Conservation (phyloP, 805 yeast species). For the Yarrowia deformans region DNA sequence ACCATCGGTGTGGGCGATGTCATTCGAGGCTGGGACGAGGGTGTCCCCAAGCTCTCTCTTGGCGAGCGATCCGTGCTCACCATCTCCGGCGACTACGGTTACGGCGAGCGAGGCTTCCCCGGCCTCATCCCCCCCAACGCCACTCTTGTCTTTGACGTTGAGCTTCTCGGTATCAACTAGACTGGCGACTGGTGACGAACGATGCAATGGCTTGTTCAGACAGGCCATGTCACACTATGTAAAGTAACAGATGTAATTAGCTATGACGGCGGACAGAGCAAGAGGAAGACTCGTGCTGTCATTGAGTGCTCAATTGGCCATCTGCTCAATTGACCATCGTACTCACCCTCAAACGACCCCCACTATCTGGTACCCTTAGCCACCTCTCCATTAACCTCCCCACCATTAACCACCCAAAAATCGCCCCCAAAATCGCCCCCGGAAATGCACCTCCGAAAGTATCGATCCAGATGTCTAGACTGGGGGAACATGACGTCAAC, state of each 20-base stretch:
- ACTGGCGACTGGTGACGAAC: not conserved
- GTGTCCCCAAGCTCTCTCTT: slow-evolving; percentile 87
- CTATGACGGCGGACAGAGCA: not conserved
- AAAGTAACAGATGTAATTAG: slow-evolving; percentile 36
- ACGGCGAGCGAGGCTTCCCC: slow-evolving; percentile 95
- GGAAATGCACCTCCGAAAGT: not conserved
- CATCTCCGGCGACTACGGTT: slow-evolving; percentile 92
- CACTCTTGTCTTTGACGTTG: slow-evolving; percentile 66
- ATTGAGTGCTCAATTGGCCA: too few relatives aligned
- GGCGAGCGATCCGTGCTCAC: slow-evolving; percentile 94
- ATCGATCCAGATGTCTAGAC: not conserved
- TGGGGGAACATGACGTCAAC: not conserved
- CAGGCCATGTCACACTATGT: slow-evolving; percentile 3
- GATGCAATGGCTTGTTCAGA: not conserved
- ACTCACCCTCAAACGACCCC: too few relatives aligned
- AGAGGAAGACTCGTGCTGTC: too few relatives aligned
- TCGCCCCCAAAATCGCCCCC: not conserved
- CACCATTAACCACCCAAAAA: too few relatives aligned
- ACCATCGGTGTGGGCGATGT: slow-evolving; percentile 95
- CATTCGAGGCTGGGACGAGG: slow-evolving; percentile 96
- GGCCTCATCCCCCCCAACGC: slow-evolving; percentile 97
- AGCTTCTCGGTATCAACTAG: slow-evolving; percentile 48
- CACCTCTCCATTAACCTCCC: too few relatives aligned
- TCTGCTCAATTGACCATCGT: too few relatives aligned
- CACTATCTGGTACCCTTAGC: too few relatives aligned